These are phyloP conservation scores for Suillus plorans DNA, from an alignment of 768 basidiomycete species.

Conservation along the genomic window DNA sequence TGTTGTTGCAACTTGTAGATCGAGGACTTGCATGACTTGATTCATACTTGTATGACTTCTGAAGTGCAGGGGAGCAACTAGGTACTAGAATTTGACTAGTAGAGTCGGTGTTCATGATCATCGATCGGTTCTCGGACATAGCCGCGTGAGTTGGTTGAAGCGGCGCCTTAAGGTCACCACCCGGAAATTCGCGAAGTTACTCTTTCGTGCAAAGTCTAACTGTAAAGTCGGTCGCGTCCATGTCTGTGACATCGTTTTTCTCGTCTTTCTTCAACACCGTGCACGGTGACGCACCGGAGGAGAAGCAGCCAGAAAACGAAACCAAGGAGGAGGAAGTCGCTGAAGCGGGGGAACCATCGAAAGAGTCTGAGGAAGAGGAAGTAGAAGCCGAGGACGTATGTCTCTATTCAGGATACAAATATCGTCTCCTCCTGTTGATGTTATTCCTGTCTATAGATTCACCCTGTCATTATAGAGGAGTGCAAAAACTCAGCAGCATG, in stretches of 20 bases:
- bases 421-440: background rate
- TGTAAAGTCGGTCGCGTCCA: constrained; percentile 21
- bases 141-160: constrained; percentile 12
- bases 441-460: constrained; percentile 41
- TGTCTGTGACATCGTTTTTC: constrained; percentile 45
- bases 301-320: constrained; percentile 15
- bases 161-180: constrained; percentile 18
- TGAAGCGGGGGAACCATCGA: constrained; percentile 17
- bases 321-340: constrained; percentile 25
- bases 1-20: background rate
- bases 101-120: too few relatives aligned
- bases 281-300: constrained; percentile 41
- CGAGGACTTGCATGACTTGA: background rate
- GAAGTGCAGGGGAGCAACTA: too few relatives aligned
- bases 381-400: constrained; percentile 47
- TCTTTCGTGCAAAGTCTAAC: constrained; percentile 11
- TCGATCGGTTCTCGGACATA: background rate
- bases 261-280: constrained; percentile 41
- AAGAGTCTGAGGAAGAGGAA: constrained; percentile 37
- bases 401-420: background rate
- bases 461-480: constrained; percentile 73
- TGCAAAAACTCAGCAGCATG: constrained; percentile 70
- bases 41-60: background rate
- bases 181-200: constrained; percentile 29
- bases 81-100: too few relatives aligned